These are phyloP conservation scores for Datura wrightii DNA, from an alignment of 257 asterid genomes.

Conservation along the genomic window DNA sequence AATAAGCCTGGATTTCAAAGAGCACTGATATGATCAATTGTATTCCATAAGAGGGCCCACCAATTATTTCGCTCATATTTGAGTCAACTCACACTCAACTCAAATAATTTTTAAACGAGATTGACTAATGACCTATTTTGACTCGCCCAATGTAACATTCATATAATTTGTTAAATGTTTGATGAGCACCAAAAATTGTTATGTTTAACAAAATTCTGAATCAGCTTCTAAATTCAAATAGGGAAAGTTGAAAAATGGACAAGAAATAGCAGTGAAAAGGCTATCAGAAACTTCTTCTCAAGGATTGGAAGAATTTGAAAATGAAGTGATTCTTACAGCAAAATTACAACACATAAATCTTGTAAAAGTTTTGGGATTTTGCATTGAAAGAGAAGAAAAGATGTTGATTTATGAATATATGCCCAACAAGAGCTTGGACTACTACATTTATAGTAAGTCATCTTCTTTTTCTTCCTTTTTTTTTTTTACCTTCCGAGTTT, in stretches of 20 bases:
- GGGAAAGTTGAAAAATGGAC: slow-evolving; percentile 1
- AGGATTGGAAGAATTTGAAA: slow-evolving; percentile 37
- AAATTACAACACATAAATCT: slow-evolving; percentile 38
- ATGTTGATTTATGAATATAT: slow-evolving; percentile 29
- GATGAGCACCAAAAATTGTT: no score
- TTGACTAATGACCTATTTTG: no score
- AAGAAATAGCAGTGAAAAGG: slow-evolving; percentile 24
- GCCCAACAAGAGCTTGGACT: slow-evolving; percentile 17
- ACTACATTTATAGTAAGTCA: background rate
- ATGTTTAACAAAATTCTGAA: background rate
- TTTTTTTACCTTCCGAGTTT: no score
- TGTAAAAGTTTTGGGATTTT: slow-evolving; percentile 37
- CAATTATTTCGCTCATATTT: no score
- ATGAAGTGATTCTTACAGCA: slow-evolving; percentile 37
- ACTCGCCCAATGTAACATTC: no score
- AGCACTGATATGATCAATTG: no score
- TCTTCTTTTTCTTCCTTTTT: no score
- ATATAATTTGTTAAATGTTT: no score
- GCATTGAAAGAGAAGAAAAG: slow-evolving; percentile 38
- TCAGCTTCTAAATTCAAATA: background rate
- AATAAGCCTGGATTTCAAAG: no score
- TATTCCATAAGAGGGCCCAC: no score
- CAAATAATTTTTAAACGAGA: no score
- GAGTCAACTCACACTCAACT: no score
- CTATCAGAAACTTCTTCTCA: slow-evolving; percentile 12